Evolutionary conservation across 345 rosid genomes (phyloP), one percentile per base, ranked within the genome.

Genomic region (Sonneratia alba): DNA sequence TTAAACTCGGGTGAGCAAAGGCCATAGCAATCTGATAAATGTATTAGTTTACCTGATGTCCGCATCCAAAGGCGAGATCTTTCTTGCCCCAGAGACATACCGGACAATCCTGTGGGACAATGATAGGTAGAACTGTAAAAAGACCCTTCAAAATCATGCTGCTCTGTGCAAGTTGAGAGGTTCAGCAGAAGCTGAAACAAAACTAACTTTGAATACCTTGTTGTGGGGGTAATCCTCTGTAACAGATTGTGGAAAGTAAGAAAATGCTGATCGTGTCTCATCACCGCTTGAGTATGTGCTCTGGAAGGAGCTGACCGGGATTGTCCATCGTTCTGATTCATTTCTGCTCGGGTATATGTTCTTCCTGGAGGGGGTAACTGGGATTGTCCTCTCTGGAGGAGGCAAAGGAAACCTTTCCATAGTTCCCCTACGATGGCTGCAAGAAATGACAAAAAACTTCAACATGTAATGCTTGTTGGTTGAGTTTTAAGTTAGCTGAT

Each of bases 31-130:
- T 66, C 22, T 7, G 19, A 66, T 19, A 18, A 4, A 16, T 18
- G 65, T 48, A 2, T 21, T 21, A 6, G 42, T 36, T 73, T 77
- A 81, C 81, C 81, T 83, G 81, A 72, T 81, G 84, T 22, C 83
- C 81, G 22, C 83, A 83, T 36, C 83, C 83, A 71, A 84, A 72
- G 42, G 80, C 85, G 38, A 84, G 78, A 71, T 84, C 78, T 67
- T 84, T 81, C 53, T 57, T 69, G 36, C 69, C 70, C 78, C 83
- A 76, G 37, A 53, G 55, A 69, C 83, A 81, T 38, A 70, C 22
- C 32, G 79, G 81, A 72, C 81, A 81, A 34, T 48, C 49, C 82
- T 83, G 77, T 24, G 53, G 49, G 10, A 56, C 14, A 66, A 48
- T 13, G 56, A 1, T 36, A 62, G 56, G 1, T 24, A 62, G 37